Base-by-base conservation (phyloP, 495 filamentous ascomycete genomes). In the Aspergillus cristatus region DNA sequence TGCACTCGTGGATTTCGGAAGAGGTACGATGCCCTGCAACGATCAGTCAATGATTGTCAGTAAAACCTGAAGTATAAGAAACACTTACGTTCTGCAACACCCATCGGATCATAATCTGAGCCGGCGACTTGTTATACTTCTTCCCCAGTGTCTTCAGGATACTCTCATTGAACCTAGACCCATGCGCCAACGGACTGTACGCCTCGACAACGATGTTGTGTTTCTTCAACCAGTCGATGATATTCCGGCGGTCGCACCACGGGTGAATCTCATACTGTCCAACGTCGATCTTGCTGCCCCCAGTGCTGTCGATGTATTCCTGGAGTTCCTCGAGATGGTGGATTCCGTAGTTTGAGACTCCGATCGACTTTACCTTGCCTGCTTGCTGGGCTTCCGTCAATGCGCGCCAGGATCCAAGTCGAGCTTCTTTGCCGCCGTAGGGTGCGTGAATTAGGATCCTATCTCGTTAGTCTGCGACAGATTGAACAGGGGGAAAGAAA, bases 191-290 rank as follows among this genome's bases (percentile, higher is more conserved):
- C 6, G 86, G 87, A 28, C 73, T 78, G 48, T 94, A 94, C 1
- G 86, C 88, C 63, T 94, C 70, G 13, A 90, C 60, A 7, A 86
- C 59, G 7, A 93, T 74, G 2, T 76, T 74, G 7, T 83, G 65
- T 42, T 73, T 67, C 41, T 71, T 54, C 40, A 78, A 80, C 82
- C 89, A 94, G 42, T 79, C 67, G 8, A 76, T 75, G 25, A 96
- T 86, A 49, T 89, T 84, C 1, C 66, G 65, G 10, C 84, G 71
- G 16, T 79, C 70, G 8, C 81, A 71, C 84, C 85, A 94, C 0
- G 89, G 88, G 47, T 96, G 89, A 13, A 95, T 53, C 57, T 95
- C 89, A 46, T 83, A 84, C 57, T 94, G 88, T 7, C 84, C 86
- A 3, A 94, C 83, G 40, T 77, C 81, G 45, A 96, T 70, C 14